A percentile compares a stretch with the other conserved stretches of the same genome.
phyloP scores from a whole-genome alignment of 2,329 filamentous ascomycete species.

The Penicillium hordei region DNA sequence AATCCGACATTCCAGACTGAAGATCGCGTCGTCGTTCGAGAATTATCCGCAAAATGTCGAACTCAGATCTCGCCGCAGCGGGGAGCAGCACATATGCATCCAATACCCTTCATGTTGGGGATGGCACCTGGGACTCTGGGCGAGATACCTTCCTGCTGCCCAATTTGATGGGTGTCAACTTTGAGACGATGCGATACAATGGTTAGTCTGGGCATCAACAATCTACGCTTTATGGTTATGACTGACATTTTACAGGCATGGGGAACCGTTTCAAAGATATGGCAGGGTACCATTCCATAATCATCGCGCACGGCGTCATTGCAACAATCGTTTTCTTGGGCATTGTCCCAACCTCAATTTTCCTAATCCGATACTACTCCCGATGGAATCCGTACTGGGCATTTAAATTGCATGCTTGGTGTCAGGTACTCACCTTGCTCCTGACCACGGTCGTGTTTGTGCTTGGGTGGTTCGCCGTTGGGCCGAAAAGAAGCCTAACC shows the following conservation, averaged over 20 bases:
- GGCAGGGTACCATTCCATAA: constrained; percentile 58
- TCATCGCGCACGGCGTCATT: constrained; percentile 61
- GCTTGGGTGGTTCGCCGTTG: constrained; percentile 64
- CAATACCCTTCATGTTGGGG: constrained; percentile 62
- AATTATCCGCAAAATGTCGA: constrained; percentile 29
- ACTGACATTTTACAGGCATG: constrained; percentile 54
- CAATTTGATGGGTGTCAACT: constrained; percentile 64
- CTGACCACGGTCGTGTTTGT: constrained; percentile 62
- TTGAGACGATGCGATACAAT: constrained; percentile 67
- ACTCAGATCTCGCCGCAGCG: constrained; percentile 52
- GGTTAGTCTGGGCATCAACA: constrained; percentile 43
- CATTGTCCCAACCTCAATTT: constrained; percentile 59
- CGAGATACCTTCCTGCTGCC: constrained; percentile 64
- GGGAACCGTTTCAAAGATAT: constrained; percentile 64
- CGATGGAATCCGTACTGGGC: constrained; percentile 55
- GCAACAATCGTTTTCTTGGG: constrained; percentile 62
- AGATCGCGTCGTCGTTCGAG: constrained; percentile 17
- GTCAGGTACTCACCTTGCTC: constrained; percentile 61
- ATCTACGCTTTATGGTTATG: constrained; percentile 3
- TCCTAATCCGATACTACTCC: constrained; percentile 62
- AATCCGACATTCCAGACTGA: constrained; percentile 41
- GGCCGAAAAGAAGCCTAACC: constrained; percentile 58
- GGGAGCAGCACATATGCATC: constrained; percentile 63
- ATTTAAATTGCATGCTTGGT: constrained; percentile 62
- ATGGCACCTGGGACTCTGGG: constrained; percentile 64